These are phyloP conservation scores for Umbelopsis vinacea DNA, from an alignment of 192 early-diverging fungal species.

Conservation along the genomic window DNA sequence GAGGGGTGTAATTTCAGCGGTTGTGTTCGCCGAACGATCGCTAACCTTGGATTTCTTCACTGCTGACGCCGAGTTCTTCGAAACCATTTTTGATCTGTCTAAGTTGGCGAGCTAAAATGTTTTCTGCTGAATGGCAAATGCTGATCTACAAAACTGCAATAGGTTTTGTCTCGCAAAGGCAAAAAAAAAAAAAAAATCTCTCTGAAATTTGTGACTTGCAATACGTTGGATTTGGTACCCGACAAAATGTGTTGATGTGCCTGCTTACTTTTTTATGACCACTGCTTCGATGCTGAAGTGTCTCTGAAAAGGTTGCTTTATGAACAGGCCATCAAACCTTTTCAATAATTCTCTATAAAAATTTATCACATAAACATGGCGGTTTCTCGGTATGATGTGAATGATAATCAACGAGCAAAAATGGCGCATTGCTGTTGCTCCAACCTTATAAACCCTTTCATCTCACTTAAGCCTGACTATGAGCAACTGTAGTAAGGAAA, in stretches of 20 bases:
- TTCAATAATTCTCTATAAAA: too few species aligned
- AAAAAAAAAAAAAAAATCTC: not conserved
- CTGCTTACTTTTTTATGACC: not conserved
- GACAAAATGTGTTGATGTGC: not conserved
- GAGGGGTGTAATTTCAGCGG: not conserved
- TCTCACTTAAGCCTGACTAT: too few species aligned
- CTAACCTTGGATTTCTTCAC: conserved; percentile 7
- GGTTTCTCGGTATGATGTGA: too few species aligned
- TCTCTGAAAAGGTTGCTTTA: not conserved
- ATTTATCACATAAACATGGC: too few species aligned
- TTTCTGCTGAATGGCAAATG: not conserved
- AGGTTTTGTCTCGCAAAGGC: not conserved
- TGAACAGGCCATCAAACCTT: too few species aligned
- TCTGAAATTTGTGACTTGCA: conserved; percentile 11
- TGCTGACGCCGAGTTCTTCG: conserved; percentile 9
- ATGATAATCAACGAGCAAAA: too few species aligned
- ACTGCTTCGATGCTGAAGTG: not conserved
- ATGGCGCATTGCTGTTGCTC: too few species aligned
- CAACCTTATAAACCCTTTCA: too few species aligned
- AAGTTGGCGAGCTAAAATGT: not conserved
- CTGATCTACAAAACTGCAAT: not conserved
- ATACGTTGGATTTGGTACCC: not conserved
- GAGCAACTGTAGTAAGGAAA: too few species aligned
- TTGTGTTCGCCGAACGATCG: not conserved
- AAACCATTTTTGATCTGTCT: not conserved